phyloP scores from a whole-genome alignment of 495 filamentous ascomycete species.

The Penicillium arizonense region DNA sequence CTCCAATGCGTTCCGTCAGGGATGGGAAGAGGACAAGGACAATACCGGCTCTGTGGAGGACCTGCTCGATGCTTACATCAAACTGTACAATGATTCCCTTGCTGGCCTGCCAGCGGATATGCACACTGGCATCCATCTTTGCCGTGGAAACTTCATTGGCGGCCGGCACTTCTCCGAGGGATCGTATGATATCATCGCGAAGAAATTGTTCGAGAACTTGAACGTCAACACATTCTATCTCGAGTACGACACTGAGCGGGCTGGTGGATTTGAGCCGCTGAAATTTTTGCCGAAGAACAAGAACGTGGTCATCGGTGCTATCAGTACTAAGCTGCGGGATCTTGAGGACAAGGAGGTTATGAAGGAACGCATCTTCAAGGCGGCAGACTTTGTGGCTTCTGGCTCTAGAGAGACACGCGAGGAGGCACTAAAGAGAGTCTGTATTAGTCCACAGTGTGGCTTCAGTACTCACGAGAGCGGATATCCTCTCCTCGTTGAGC shows the following conservation, averaged over 20 bases:
- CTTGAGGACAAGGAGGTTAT: constrained; percentile 62
- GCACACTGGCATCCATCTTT: constrained; percentile 66
- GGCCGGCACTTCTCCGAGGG: constrained; percentile 62
- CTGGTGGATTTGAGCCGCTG: constrained; percentile 65
- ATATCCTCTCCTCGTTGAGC: constrained; percentile 57
- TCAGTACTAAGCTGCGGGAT: constrained; percentile 63
- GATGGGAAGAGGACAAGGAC: constrained; percentile 56
- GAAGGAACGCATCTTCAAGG: constrained; percentile 55
- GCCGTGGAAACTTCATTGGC: constrained; percentile 52
- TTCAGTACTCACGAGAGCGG: constrained; percentile 65
- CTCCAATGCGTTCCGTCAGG: constrained; percentile 60
- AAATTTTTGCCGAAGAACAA: constrained; percentile 60
- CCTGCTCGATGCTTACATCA: constrained; percentile 59
- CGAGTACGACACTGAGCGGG: constrained; percentile 66
- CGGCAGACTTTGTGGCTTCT: constrained; percentile 56
- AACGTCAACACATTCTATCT: constrained; percentile 68
- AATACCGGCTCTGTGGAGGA: constrained; percentile 50
- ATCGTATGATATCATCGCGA: constrained; percentile 65
- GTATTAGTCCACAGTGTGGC: constrained; percentile 66
- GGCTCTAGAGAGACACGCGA: constrained; percentile 41
- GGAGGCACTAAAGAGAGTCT: constrained; percentile 56
- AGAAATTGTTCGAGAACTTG: constrained; percentile 61
- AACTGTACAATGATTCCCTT: constrained; percentile 62
- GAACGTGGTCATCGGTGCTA: constrained; percentile 63
- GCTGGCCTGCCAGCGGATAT: constrained; percentile 55